Conservation (phyloP, 192 early-diverging fungal genomes). For the Polychytrium aggregatum region DNA sequence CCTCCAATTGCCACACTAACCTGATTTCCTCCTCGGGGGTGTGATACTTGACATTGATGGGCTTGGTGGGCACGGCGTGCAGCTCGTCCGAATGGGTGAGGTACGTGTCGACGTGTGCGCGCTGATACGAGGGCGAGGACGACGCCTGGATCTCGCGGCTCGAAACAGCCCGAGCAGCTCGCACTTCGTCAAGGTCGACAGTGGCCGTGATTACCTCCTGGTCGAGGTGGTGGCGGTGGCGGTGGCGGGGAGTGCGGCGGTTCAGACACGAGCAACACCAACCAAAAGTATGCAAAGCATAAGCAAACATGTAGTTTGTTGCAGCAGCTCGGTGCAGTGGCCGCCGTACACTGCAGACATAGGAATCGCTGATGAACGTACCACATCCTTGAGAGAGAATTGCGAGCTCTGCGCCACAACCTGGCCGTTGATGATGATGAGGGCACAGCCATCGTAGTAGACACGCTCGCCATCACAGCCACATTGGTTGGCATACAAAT, state of each 20-base stretch:
- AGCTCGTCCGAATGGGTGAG: too few species aligned
- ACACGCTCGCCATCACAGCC: constrained; percentile 97
- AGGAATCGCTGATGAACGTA: too few species aligned
- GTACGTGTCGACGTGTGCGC: constrained; percentile 42
- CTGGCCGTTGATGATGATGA: constrained; percentile 84
- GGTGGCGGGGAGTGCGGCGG: too few species aligned
- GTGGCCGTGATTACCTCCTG: constrained; percentile 87
- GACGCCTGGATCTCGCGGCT: constrained; percentile 79
- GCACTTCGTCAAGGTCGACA: constrained; percentile 79
- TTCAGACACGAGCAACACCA: too few species aligned
- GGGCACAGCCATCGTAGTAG: constrained; percentile 90
- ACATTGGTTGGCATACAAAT: constrained; percentile 91
- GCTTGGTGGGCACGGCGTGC: constrained; percentile 42
- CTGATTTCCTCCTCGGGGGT: constrained; percentile 84
- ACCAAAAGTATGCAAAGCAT: too few species aligned
- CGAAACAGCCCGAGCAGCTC: constrained; percentile 60
- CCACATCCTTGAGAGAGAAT: constrained; percentile 87
- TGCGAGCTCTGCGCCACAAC: constrained; percentile 82
- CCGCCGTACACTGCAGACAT: too few species aligned
- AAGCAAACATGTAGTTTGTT: constrained; percentile 5
- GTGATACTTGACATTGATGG: constrained; percentile 41
- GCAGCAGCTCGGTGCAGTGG: background rate
- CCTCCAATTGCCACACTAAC: constrained; percentile 8
- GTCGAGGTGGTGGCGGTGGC: background rate
- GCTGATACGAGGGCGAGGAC: constrained; percentile 44